Percentiles rank a stretch among this genome's conserved stretches.
Evolutionary conservation across 2,329 filamentous ascomycete species (phyloP).

Genomic region (Sordariomycetes sp.): DNA sequence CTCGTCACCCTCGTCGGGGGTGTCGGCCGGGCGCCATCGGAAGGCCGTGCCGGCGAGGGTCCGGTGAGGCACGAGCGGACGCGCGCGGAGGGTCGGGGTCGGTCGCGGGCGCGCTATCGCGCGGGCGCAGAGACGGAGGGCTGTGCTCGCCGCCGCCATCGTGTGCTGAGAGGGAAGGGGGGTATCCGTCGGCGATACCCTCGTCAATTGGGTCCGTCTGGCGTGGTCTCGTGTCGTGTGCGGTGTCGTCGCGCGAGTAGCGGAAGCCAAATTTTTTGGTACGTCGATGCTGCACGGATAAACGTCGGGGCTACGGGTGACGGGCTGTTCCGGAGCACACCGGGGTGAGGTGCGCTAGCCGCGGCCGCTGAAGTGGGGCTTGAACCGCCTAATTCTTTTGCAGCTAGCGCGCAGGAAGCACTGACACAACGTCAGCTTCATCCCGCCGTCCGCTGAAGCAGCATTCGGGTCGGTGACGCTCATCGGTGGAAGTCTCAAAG

Average conservation of each 20-base stretch:
- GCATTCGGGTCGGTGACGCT: not conserved
- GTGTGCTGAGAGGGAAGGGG: slow-evolving; percentile 4
- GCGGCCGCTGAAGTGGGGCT: not conserved
- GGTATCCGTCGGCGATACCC: slow-evolving; percentile 1
- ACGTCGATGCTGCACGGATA: not conserved
- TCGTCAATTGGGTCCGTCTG: slow-evolving; percentile 1
- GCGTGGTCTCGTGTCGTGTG: not conserved
- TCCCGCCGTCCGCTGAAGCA: not conserved
- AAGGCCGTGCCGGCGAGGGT: slow-evolving; percentile 6
- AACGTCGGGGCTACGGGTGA: not conserved
- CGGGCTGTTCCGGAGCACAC: not conserved
- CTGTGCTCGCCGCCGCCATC: slow-evolving; percentile 24
- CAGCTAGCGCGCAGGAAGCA: not conserved
- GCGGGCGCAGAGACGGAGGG: slow-evolving; percentile 19
- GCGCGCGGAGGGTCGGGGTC: slow-evolving; percentile 1
- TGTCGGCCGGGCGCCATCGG: slow-evolving; percentile 9
- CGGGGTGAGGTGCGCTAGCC: not conserved
- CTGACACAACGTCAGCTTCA: not conserved
- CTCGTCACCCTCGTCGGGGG: slow-evolving; percentile 10
- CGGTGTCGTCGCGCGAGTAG: not conserved
- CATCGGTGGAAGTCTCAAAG: not conserved
- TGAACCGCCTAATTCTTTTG: not conserved
- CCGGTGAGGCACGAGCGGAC: slow-evolving; percentile 4
- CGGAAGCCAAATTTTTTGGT: slow-evolving; percentile 2
- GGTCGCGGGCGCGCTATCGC: slow-evolving; percentile 9